Base-by-base conservation (phyloP, 352 stramenopile species). In the Globisporangium irregulare region DNA sequence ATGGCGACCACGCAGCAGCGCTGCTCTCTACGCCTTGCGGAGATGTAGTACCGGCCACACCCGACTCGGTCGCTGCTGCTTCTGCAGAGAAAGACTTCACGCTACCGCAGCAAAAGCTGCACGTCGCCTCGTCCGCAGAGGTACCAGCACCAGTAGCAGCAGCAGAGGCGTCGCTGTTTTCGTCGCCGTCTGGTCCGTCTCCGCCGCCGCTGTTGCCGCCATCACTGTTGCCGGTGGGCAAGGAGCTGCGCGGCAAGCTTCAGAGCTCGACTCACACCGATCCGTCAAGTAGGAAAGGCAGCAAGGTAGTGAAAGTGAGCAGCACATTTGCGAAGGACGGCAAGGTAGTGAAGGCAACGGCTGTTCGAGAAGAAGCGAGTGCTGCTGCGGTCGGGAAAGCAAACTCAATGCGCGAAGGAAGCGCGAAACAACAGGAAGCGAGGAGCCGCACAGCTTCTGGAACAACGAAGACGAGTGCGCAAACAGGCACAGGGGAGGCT, bases 181-280 rank as follows among this genome's bases (percentile, higher is more conserved):
- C 51, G n/a, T 66, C 71, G 12, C 54, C 66, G 34, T 67, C 61
- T 24, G 59, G 59, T 29, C 60, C 68, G 9, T 67, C 66, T 50
- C 53, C 56, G 22, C 41, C 41, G 51, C 70, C 43, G 27, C 27
- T 29, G 27, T 29, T 29, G 9, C 34, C 66, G 36, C 57, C 14
- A 46, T 69, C 43, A 63, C 65, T 48, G 50, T 65, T 20, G 56
- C 68, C 27, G 57, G 67, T 48, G n/a, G 73, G 58, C 22, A 73
- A 74, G 56, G 70, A 83, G 56, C 41, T 80, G 20, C 67, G 69
- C 62, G 14, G 18, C 38, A 73, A 74, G 15, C 60, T 80, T n/a
- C 70, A 71, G 20, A 55, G 70, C 64, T 70, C 55, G 27, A 62
- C n/a, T 0, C 20, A 22, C 2, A 32, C 62, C 12, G 29, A 36